Evolutionary conservation across 768 basidiomycete genomes (phyloP).

Genomic region (Pleurotus sapidus): DNA sequence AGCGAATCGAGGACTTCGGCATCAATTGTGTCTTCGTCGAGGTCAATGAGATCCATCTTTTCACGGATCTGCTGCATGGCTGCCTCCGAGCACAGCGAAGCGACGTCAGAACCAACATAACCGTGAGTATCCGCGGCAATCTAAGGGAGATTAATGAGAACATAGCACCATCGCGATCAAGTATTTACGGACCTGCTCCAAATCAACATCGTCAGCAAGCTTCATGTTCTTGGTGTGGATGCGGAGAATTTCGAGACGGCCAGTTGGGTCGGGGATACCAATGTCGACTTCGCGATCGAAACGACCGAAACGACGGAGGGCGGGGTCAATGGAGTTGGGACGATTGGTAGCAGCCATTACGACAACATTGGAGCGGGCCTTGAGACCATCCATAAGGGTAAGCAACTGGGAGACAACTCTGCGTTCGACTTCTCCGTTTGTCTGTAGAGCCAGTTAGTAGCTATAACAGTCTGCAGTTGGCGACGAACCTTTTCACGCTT

Average conservation of each 20-base stretch:
- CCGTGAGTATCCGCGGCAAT: constrained; percentile 99
- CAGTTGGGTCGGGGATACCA: constrained; percentile 98
- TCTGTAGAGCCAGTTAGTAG: constrained; percentile 41
- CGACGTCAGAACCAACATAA: constrained; percentile 98
- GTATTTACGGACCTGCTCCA: constrained; percentile 69
- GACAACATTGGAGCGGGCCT: constrained; percentile 98
- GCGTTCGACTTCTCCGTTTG: constrained; percentile 99
- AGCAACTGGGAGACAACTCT: constrained; percentile 98
- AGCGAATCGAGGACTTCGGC: constrained; percentile 98
- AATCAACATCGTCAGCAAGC: constrained; percentile 91
- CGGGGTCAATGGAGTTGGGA: constrained; percentile 99
- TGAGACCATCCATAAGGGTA: constrained; percentile 98
- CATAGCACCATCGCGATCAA: not conserved
- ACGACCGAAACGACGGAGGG: constrained; percentile 96
- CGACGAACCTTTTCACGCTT: constrained; percentile 93
- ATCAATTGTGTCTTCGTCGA: constrained; percentile 98
- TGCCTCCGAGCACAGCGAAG: constrained; percentile 96
- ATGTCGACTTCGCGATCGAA: constrained; percentile 99
- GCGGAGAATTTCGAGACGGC: constrained; percentile 96
- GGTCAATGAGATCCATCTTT: constrained; percentile 98
- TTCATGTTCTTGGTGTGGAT: constrained; percentile 99
- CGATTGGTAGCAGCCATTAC: constrained; percentile 99
- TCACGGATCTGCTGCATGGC: constrained; percentile 99
- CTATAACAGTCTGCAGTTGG: not conserved
- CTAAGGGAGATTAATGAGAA: constrained; percentile 32